Conservation (phyloP, 2,329 filamentous ascomycete genomes). For the Hymenoscyphus occultus region DNA sequence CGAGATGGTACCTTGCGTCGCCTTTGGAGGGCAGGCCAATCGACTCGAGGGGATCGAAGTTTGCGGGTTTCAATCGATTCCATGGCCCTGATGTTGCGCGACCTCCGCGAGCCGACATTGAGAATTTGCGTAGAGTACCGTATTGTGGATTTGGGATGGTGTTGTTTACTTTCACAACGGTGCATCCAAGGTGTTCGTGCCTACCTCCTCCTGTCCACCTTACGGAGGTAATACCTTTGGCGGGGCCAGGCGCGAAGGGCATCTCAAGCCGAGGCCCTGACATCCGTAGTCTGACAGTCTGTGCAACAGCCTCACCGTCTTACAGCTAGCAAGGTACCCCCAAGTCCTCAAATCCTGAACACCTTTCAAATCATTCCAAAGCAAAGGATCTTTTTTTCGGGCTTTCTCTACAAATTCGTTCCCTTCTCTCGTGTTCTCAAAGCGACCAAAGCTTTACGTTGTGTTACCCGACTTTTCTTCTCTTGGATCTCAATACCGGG, state of each 20-base stretch:
- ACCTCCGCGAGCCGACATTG: constrained; percentile 33
- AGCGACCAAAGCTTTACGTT: neutral
- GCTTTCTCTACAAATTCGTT: neutral
- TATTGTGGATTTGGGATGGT: constrained; percentile 7
- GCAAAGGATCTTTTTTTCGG: neutral
- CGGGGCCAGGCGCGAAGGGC: neutral
- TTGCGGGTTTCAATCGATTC: constrained; percentile 70
- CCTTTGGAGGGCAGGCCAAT: constrained; percentile 90
- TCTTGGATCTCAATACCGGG: neutral
- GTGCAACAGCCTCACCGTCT: neutral
- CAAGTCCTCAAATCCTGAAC: constrained; percentile 8
- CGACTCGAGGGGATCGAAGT: constrained; percentile 72
- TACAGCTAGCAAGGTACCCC: neutral
- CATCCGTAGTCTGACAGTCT: too few relatives aligned
- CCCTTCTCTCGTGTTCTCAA: neutral
- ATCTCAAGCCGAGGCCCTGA: constrained; percentile 5
- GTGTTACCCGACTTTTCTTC: neutral
- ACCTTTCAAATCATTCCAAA: constrained; percentile 1
- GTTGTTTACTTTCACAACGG: neutral
- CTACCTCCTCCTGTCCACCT: neutral
- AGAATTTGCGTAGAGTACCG: constrained; percentile 3
- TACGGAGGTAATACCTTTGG: neutral
- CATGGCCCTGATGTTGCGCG: constrained; percentile 54
- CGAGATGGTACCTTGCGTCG: constrained; percentile 65
- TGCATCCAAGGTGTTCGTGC: too few relatives aligned